Evolutionary conservation across 768 basidiomycete genomes (phyloP).

Genomic region (Leccinum obscurum): DNA sequence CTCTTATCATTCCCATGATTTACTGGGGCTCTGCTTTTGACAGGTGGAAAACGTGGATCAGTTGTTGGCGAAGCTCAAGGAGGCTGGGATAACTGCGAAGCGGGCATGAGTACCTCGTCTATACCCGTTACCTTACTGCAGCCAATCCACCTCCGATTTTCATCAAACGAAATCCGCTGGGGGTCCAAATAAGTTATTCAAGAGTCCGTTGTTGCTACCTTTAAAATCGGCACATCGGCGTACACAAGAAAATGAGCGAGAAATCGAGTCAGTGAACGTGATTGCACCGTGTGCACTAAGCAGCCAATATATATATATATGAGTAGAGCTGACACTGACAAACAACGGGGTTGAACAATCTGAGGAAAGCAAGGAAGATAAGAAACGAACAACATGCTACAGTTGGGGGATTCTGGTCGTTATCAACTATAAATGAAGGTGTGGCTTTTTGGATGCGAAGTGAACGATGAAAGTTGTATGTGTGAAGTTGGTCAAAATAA

Average conservation of each 20-base stretch:
- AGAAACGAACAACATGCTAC: slow-evolving; percentile 30
- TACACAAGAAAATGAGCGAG: slow-evolving; percentile 16
- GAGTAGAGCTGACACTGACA: slow-evolving; percentile 16
- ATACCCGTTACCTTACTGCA: slow-evolving; percentile 6
- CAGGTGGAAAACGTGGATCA: slow-evolving; percentile 86
- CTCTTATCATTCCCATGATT: neutral
- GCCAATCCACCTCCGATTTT: neutral
- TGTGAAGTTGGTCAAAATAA: neutral
- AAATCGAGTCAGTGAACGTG: slow-evolving; percentile 4
- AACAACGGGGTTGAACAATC: slow-evolving; percentile 11
- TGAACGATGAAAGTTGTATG: slow-evolving; percentile 4
- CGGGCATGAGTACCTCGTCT: slow-evolving; percentile 18
- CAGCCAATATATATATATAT: slow-evolving; percentile 25
- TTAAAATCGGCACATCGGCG: slow-evolving; percentile 1
- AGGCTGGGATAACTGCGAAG: slow-evolving; percentile 59
- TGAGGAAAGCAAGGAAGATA: slow-evolving; percentile 8
- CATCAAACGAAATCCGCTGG: neutral
- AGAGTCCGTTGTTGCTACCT: slow-evolving; percentile 9
- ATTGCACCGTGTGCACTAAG: slow-evolving; percentile 19
- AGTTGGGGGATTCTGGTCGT: slow-evolving; percentile 13
- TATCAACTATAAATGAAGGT: slow-evolving; percentile 17
- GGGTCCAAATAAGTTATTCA: slow-evolving; percentile 20
- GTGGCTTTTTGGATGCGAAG: slow-evolving; percentile 10
- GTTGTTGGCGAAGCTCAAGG: slow-evolving; percentile 84
- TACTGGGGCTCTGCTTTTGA: neutral